These are phyloP conservation scores for Tricholomella constricta DNA, from an alignment of 768 basidiomycete genomes.

Conservation along the genomic window DNA sequence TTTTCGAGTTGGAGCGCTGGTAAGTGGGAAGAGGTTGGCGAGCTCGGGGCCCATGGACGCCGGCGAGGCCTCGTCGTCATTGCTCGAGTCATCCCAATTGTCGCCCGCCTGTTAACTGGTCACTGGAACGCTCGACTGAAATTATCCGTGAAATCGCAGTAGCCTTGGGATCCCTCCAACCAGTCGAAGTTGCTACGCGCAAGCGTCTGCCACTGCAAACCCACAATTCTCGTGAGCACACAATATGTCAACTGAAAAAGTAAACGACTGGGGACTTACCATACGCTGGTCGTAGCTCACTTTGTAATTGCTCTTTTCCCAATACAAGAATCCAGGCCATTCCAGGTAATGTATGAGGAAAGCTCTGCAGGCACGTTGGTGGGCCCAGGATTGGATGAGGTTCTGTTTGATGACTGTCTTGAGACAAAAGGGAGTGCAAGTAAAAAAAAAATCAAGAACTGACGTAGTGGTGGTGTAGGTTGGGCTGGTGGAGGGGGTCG, in stretches of 20 bases:
- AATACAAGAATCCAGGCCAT: constrained; percentile 2
- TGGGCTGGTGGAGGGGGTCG: neutral
- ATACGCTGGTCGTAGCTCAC: constrained; percentile 2
- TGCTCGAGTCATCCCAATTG: too few species aligned
- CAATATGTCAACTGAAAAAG: neutral
- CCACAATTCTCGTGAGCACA: neutral
- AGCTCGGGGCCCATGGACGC: too few species aligned
- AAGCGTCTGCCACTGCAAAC: constrained; percentile 1
- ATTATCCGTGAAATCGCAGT: constrained; percentile 2
- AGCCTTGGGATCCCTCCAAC: constrained; percentile 4
- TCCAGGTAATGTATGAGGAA: constrained; percentile 2
- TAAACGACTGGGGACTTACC: neutral
- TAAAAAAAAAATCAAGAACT: neutral
- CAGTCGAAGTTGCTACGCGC: neutral
- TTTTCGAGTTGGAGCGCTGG: too few species aligned
- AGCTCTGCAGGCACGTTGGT: constrained; percentile 3
- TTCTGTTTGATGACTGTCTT: neutral
- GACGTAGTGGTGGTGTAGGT: neutral
- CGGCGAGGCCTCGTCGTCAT: too few species aligned
- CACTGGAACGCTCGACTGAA: too few species aligned
- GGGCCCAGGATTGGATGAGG: neutral
- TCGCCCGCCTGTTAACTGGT: too few species aligned
- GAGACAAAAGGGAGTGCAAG: neutral
- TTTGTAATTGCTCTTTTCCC: constrained; percentile 7
- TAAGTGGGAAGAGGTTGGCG: too few species aligned